phyloP scores from a whole-genome alignment of 2,329 filamentous ascomycete genomes.

The Nannizzia gypsea region DNA sequence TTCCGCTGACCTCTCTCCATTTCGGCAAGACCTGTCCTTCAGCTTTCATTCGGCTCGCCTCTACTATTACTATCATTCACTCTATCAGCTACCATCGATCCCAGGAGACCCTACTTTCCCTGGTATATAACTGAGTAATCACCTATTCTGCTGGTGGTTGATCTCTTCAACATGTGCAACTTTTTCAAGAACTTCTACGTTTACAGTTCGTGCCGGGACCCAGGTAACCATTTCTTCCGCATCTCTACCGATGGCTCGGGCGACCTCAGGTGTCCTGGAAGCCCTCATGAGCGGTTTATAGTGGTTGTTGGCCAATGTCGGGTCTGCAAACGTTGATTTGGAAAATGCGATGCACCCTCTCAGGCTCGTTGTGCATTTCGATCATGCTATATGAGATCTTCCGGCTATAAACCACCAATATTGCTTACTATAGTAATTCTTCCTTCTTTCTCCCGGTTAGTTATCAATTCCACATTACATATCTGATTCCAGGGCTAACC shows the following conservation, averaged over 20 bases:
- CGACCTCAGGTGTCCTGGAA: constrained; percentile 47
- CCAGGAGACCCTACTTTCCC: neutral
- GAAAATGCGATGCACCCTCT: neutral
- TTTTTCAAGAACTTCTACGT: constrained; percentile 69
- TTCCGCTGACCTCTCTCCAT: neutral
- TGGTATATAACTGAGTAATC: neutral
- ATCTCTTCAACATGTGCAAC: constrained; percentile 38
- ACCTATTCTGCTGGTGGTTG: neutral
- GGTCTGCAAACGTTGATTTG: constrained; percentile 33
- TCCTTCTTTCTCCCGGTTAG: neutral
- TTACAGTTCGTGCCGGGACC: constrained; percentile 58
- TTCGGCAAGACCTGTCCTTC: neutral
- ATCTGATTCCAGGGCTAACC: neutral
- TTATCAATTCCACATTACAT: neutral
- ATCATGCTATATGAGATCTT: neutral
- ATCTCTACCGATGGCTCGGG: constrained; percentile 56
- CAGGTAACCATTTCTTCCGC: constrained; percentile 57
- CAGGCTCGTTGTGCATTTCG: neutral
- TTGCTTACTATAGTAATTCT: neutral
- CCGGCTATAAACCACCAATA: neutral
- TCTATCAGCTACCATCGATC: neutral
- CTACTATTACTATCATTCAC: neutral
- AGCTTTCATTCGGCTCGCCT: neutral
- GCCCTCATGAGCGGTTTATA: constrained; percentile 64
- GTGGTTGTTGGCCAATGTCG: constrained; percentile 54